Evolutionary conservation across 139 green algal genomes (phyloP).

Genomic region (Auxenochlorella protothecoides): DNA sequence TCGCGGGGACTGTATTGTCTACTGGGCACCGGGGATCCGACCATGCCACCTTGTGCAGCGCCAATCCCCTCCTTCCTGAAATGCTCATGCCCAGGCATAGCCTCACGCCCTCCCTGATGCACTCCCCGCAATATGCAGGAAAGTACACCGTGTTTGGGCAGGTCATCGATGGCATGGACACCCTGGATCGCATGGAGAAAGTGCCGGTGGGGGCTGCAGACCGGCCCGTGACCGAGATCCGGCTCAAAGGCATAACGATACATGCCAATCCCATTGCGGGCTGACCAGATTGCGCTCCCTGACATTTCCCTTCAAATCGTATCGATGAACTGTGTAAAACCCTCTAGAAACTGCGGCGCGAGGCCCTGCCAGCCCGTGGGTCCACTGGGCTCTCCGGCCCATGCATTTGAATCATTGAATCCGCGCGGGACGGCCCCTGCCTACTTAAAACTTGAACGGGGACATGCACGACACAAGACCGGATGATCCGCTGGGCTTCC

Average conservation of each 20-base stretch:
- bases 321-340: neutral
- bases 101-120: neutral
- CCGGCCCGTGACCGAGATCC: constrained; percentile 65
- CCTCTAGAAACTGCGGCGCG: no score
- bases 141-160: constrained; percentile 79
- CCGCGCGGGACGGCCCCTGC: no score
- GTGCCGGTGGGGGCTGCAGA: constrained; percentile 31
- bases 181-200: constrained; percentile 91
- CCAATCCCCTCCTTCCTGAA: neutral
- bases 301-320: neutral
- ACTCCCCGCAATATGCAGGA: constrained; percentile 14
- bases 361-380: no score
- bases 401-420: no score
- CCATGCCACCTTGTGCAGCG: no score
- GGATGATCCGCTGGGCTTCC: no score
- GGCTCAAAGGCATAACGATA: constrained; percentile 65
- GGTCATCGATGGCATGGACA: constrained; percentile 92
- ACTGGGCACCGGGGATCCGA: no score
- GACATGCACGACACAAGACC: no score
- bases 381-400: no score
- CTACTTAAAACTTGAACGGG: no score
- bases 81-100: neutral
- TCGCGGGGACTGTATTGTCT: no score
- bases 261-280: constrained; percentile 76
- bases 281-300: constrained; percentile 1